Base-by-base conservation (phyloP, 2,329 filamentous ascomycete species). In the Kalmusia sp. region DNA sequence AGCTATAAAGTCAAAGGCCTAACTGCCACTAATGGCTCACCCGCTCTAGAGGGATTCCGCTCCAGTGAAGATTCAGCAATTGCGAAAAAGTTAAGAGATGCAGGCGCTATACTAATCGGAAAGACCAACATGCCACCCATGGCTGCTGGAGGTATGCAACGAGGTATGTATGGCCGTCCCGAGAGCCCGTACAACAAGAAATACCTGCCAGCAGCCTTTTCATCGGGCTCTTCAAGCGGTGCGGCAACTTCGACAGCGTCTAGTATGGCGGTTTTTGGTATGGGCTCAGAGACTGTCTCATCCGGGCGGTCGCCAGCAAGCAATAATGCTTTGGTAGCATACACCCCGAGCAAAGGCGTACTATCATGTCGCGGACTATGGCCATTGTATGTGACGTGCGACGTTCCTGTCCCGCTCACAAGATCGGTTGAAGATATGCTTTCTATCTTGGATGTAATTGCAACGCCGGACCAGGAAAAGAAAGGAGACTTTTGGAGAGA, bases 101-200 rank as follows among this genome's bases (percentile, higher is more conserved):
- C 81, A 1, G 82, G 83, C 1, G 81, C 77, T 0, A 71, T 85
- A 1, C 65, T 84, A 17, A 70, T 85, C 0, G 84, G 84, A 0
- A 77, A 79, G 38, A 85, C 84, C 0, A 87, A 86, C 51, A 84
- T 86, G 79, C 84, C 81, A 0, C 80, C 84, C 0, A 84, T 86
- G 82, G 84, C 83, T 9, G 79, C 80, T 19, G 83, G 82, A 0
- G 84, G 84, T 0, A 84, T 84, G 77, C 82, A 85, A 53, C 74
- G 84, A 6, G 84, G 84, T 0, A 57, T 82, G 0, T 84, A 84
- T 54, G 83, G 84, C 0, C 75, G 83, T 2, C 81, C 84, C 0
- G 82, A 85, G 60, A 82, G 77, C 21, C 83, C 84, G 0, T 86
- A 86, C 59, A 85, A 85, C 45, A 49, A 63, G 0, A 74, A 79